A percentile compares a stretch with the other conserved stretches of the same genome.
Conservation (phyloP, 1,284 basidiomycete species). For the Hemileia vastatrix region DNA sequence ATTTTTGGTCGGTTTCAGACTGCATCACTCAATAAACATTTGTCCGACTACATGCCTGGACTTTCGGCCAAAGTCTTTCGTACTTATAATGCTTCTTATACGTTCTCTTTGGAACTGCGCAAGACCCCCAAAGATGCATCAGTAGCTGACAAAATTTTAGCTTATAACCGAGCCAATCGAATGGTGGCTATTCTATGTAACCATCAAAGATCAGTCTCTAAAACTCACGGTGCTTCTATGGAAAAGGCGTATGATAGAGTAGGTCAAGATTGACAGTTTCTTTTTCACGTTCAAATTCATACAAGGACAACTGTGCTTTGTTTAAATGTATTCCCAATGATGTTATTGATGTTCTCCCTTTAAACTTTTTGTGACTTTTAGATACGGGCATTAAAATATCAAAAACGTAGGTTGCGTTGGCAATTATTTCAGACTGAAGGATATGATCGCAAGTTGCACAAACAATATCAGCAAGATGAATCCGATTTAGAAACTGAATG, state of each 20-base stretch:
- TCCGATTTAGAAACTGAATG: conserved; percentile 90
- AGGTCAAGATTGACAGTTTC: conserved; percentile 29
- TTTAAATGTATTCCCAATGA: too few species aligned
- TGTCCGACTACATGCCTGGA: conserved; percentile 85
- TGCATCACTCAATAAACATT: conserved; percentile 71
- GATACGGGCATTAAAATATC: conserved; percentile 70
- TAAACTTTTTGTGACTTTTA: conserved; percentile 25
- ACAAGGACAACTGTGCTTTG: neutral
- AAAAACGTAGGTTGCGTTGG: conserved; percentile 81
- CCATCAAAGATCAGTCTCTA: conserved; percentile 86
- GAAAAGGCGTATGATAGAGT: conserved; percentile 83
- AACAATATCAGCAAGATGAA: conserved; percentile 64
- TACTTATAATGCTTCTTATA: conserved; percentile 94
- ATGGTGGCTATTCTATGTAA: conserved; percentile 93
- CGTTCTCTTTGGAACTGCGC: conserved; percentile 80
- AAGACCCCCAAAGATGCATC: conserved; percentile 62
- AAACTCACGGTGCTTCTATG: conserved; percentile 82
- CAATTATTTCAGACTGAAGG: conserved; percentile 67
- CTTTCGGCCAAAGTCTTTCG: conserved; percentile 96
- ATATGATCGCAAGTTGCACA: conserved; percentile 57
- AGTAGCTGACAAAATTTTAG: conserved; percentile 81
- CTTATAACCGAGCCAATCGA: conserved; percentile 90
- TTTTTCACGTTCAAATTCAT: neutral
- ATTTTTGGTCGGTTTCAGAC: conserved; percentile 62
- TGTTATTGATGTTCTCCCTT: neutral